Evolutionary conservation across 1,284 basidiomycete genomes (phyloP), one percentile per base, ranked within the genome.

Genomic region (Vanrija sp.): DNA sequence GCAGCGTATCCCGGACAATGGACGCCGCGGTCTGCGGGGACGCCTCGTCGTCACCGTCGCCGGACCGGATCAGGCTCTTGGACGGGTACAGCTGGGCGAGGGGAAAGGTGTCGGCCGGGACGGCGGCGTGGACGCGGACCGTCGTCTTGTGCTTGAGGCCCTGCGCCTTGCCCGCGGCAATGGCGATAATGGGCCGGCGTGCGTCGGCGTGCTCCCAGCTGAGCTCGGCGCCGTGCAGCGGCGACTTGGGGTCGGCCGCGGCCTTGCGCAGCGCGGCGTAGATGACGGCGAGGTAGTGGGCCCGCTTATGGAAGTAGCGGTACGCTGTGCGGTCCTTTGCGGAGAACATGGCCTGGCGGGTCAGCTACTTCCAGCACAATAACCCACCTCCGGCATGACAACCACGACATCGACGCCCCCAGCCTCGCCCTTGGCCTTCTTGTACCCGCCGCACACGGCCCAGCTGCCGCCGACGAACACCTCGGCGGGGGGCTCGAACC

Each of bases 311-410:
- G 69, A 95, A 94, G 75, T 89, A 94, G 18, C 96, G 84, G 35
- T 85, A 84, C 68, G 94, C 88, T 51, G 93, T 78, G 62, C 93
- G 89, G 70, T 98, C 95, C 72, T 98, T 98, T 63, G 94, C 89
- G 76, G 96, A 91, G 66, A 98, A 93, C 23, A 97, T 61, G 22
- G 51, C 48, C 72, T 72, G 56, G 19, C n/a, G 16, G 9, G 38
- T 56, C 46, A 50, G 46, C 44, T 31, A 19, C 1, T 20, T 2
- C 6, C n/a, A 18, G 4, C 8, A 16, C 37, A 14, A 62, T 3
- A 9, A 64, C 87, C 63, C 65, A 92, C 91, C 35, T 82, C 69
- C 14, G 92, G 91, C 88, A 98, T 93, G 66, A 89, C 85, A 2
- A 94, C 78, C 0, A 88, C 87, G 43, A 96, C 59, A 71, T 97